Conservation (phyloP, 495 filamentous ascomycete species). For the Talaromyces wortmannii region DNA sequence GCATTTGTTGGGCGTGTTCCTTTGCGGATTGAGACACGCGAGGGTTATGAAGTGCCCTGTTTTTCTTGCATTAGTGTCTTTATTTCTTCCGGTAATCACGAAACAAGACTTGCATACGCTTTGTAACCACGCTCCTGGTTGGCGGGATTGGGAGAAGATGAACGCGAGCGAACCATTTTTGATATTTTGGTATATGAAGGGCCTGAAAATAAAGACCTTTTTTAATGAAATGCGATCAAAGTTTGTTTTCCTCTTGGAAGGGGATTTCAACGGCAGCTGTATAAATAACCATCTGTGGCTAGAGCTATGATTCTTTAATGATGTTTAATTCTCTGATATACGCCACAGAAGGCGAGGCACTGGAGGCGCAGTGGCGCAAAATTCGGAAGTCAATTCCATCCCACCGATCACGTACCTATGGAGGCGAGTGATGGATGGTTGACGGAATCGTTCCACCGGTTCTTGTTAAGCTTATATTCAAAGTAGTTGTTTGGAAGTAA, state of each 20-base stretch:
- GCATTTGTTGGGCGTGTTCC: conserved; percentile 6
- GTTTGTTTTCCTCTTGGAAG: too few species aligned
- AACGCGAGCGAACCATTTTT: conserved; percentile 3
- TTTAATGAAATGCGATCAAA: not conserved
- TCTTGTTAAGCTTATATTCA: not conserved
- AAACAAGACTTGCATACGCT: conserved; percentile 5
- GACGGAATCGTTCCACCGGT: not conserved
- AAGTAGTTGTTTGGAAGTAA: not conserved
- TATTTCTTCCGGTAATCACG: not conserved
- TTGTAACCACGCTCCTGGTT: conserved; percentile 15
- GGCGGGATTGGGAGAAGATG: not conserved
- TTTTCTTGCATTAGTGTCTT: not conserved
- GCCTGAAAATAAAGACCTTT: not conserved
- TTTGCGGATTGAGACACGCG: not conserved
- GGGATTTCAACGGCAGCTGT: not conserved
- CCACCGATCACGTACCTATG: not conserved
- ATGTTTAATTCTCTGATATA: not conserved
- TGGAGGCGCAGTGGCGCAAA: not conserved
- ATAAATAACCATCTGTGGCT: not conserved
- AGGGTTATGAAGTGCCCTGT: conserved; percentile 5
- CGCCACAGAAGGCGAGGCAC: not conserved
- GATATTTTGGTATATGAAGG: not conserved
- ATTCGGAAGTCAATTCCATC: not conserved
- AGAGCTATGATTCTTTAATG: not conserved
- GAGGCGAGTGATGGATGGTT: not conserved